Evolutionary conservation across 2,329 filamentous ascomycete species (phyloP).

Genomic region (Zymoseptoria pseudotritici): DNA sequence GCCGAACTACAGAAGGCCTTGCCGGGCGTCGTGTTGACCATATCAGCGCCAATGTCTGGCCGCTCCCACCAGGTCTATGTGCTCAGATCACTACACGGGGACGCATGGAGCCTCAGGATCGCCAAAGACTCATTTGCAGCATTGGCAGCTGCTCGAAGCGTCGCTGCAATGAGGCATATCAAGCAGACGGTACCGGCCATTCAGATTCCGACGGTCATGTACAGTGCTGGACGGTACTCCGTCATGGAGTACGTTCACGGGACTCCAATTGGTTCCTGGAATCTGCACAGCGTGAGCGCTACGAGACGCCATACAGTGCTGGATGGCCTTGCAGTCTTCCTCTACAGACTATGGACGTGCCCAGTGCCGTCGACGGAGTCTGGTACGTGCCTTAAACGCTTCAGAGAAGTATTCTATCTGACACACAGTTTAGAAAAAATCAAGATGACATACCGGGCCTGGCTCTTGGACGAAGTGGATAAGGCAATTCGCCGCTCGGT

Average conservation of each 20-base stretch:
- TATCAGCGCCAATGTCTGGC: no score
- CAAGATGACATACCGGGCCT: background rate
- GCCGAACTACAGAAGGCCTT: no score
- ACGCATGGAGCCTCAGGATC: no score
- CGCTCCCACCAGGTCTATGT: no score
- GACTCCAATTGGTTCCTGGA: background rate
- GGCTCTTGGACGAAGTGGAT: background rate
- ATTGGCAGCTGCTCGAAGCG: no score
- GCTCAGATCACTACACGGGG: no score
- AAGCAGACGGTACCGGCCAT: background rate
- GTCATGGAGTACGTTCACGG: background rate
- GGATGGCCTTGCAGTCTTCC: background rate
- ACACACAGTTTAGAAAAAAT: background rate
- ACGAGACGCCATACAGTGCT: background rate
- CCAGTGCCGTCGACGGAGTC: background rate
- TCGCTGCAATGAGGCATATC: background rate
- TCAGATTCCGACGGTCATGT: background rate
- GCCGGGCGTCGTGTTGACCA: no score
- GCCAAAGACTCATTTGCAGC: no score
- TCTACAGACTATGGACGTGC: background rate
- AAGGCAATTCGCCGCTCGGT: background rate
- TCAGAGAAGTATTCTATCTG: background rate
- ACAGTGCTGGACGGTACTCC: background rate
- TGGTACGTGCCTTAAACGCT: background rate
- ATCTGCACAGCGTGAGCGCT: no score